phyloP scores from a whole-genome alignment of 768 basidiomycete genomes.

The Boletus tomentosulus region DNA sequence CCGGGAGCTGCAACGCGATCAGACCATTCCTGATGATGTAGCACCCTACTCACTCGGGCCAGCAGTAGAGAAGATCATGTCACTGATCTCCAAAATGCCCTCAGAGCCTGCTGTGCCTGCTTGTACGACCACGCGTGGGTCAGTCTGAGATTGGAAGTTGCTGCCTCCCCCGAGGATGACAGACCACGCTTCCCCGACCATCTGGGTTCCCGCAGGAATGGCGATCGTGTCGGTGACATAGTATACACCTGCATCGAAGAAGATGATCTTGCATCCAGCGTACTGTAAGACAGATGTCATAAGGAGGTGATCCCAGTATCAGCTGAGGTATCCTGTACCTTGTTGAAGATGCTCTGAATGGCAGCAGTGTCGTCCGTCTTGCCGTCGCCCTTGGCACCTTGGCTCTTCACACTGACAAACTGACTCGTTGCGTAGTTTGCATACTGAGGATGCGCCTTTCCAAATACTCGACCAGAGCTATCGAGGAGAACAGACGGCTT shows the following conservation, averaged over 20 bases:
- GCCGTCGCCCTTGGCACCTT: slow-evolving; percentile 75
- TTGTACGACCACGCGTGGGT: slow-evolving; percentile 39
- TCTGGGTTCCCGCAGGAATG: slow-evolving; percentile 44
- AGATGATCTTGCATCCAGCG: slow-evolving; percentile 72
- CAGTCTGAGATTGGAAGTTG: slow-evolving; percentile 36
- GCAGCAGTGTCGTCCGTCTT: slow-evolving; percentile 70
- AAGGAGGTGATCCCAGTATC: neutral
- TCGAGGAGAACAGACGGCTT: slow-evolving; percentile 59
- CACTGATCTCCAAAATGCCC: slow-evolving; percentile 60
- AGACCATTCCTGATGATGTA: neutral
- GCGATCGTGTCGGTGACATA: slow-evolving; percentile 43
- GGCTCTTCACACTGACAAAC: slow-evolving; percentile 64
- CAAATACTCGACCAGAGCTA: slow-evolving; percentile 54
- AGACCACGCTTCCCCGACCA: slow-evolving; percentile 51
- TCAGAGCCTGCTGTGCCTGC: slow-evolving; percentile 42
- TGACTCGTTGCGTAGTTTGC: slow-evolving; percentile 52
- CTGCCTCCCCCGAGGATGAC: slow-evolving; percentile 43
- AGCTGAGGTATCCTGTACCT: slow-evolving; percentile 32
- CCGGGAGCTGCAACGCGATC: slow-evolving; percentile 32
- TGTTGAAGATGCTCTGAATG: slow-evolving; percentile 52
- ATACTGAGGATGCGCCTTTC: slow-evolving; percentile 65
- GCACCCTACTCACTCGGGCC: slow-evolving; percentile 36
- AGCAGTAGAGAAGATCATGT: slow-evolving; percentile 56
- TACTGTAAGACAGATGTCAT: slow-evolving; percentile 37
- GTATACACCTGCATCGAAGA: slow-evolving; percentile 69